Base-by-base conservation (phyloP, 2,329 filamentous ascomycete genomes). In the Botrytis pseudocinerea region DNA sequence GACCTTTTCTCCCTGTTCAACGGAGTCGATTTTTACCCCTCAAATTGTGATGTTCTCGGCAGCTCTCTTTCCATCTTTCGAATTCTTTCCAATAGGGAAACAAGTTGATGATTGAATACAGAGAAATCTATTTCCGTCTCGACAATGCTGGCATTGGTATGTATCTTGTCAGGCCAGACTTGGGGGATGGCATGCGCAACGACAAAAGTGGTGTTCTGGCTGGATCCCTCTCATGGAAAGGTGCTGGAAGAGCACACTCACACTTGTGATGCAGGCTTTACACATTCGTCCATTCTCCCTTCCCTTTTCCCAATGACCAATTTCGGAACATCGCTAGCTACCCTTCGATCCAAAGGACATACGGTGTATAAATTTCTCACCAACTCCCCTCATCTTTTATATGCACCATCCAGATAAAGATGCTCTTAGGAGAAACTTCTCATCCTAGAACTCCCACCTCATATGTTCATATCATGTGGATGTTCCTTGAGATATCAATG, bases 391-490 rank as follows among this genome's bases (percentile, higher is more conserved):
- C 44, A 28, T 64, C 40, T 46, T 9, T 38, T 10, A 16, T n/a
- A n/a, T 66, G 64, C 64, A n/a, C 25, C 16, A 32, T 66, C 22
- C 16, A 66, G 35, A 57, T 42, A 8, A 28, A 38, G 46, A 40
- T 28, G 64, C 25, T 68, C 35, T 68, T 57, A 40, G 35, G 48
- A 68, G 64, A 68, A 22, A 57, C 64, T 57, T 54, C 51, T 42
- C 35, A 42, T 28, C 35, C 48, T 54, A 14, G 20, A 16, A 16
- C 32, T 35, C 22, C 1, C 7, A 9, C 16, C 25, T 48, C 28
- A 35, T 20, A 65, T 35, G 42, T 9, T 48, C 25, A 12, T 46
- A 25, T 48, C 62, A 48, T 48, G n/a, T 46, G 44, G 10, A 16
- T 38, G 4, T 4, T 16, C 35, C 46, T 66, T 46, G 28, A 38